Base-by-base conservation (phyloP, 2,329 filamentous ascomycete species). In the Arthroderma sp. region DNA sequence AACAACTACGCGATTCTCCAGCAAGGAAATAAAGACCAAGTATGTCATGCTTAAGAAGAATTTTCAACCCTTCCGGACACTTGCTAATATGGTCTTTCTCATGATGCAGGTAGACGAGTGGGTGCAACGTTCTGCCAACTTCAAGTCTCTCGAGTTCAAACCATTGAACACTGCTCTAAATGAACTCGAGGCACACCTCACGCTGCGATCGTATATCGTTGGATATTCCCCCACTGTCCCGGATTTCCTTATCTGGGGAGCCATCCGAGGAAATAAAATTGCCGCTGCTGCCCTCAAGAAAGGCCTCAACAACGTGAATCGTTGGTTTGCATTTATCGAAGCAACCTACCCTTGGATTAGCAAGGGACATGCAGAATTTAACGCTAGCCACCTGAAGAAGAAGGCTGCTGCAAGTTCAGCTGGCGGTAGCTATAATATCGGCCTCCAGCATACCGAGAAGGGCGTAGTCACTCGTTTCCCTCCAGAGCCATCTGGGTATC, bases 401-500 rank as follows among this genome's bases (percentile, higher is more conserved):
- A 53, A 47, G 39, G 49, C 48, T 29, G 51, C 52, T 29, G 52
- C 52, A 28, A 52, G 50, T 47, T 51, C 52, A 8, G 52, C 52
- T 29, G 52, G 52, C 33, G 52, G 44, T 15, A 53, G 47, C 40
- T 56, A 55, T 44, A 52, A 59, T 38, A 59, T 61, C 48, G 57
- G 56, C 11, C 50, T 61, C 29, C 50, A 50, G 33, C 52, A 59
- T 44, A 53, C 55, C 22, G 55, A 55, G 31, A 52, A 52, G 28
- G 57, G 56, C 15, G 56, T 62, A 4, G 58, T 62, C 32, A 62
- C 60, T 30, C 49, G 60, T 22, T 62, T 62, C 46, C 60, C 60
- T 36, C 60, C 60, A 28, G 60, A 62, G 47, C 60, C 60, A 29
- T 62, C 60, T 38, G 59, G 59, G 29, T 62, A 61, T 45, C 55